Evolutionary conservation across 1,284 basidiomycete species (phyloP).

Genomic region (Trichosporon sp.): DNA sequence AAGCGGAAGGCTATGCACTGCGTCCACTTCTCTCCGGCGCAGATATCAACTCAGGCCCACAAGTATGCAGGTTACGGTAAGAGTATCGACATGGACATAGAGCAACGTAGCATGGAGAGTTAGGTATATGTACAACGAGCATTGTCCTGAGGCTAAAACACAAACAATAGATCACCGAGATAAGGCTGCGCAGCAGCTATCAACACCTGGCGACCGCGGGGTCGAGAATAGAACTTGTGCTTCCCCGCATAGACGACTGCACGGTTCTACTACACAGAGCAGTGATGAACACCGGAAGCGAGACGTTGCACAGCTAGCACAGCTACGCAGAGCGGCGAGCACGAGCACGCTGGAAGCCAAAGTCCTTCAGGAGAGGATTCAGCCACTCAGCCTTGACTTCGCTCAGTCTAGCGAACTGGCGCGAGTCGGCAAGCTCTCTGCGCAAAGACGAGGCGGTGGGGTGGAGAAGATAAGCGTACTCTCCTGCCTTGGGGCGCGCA

Average conservation of each 20-base stretch:
- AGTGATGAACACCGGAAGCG: neutral
- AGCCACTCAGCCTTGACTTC: conserved; percentile 36
- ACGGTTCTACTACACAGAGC: neutral
- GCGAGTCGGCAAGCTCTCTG: conserved; percentile 19
- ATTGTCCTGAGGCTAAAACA: neutral
- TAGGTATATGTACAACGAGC: neutral
- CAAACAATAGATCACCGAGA: neutral
- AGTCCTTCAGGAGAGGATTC: conserved; percentile 37
- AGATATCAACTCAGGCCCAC: no score
- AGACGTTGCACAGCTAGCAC: neutral
- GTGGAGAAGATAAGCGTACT: conserved; percentile 25
- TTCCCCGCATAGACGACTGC: no score
- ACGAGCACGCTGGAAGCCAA: conserved; percentile 19
- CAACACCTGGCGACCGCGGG: neutral
- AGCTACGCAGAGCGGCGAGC: neutral
- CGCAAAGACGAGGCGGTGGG: conserved; percentile 21
- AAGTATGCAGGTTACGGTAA: no score
- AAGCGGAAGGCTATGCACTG: no score
- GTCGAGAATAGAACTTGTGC: neutral
- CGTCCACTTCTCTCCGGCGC: no score
- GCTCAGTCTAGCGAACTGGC: conserved; percentile 20
- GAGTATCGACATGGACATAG: no score
- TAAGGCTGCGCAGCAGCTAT: neutral
- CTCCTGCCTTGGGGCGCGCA: neutral
- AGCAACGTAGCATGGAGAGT: neutral